Base-by-base conservation (phyloP, 805 yeast species). In the Monosporozyma unispora region DNA sequence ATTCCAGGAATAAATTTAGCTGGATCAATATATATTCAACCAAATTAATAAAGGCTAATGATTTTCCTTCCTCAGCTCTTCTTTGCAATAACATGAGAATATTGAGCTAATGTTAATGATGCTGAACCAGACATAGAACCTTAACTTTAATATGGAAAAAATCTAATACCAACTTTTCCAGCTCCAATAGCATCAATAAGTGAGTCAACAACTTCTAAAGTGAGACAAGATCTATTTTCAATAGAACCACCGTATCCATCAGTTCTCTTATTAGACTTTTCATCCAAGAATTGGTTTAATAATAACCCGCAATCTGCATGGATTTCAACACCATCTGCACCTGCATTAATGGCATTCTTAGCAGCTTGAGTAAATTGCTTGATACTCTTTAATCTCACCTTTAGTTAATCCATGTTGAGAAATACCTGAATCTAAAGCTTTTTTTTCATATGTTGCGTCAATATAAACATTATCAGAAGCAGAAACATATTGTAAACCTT, bases 251-350 rank as follows among this genome's bases (percentile, higher is more conserved):
- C 82, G 54, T 77, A 78, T 54, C 74, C 69, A 59, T 78, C 82
- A 4, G 71, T 70, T 63, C 73, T 60, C 38, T 75, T 62, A 58
- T 73, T 73, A 43, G 72, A 65, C 11, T 64, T 52, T 4, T 71
- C 68, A 43, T 78, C 75, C 54, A 80, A 58, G 56, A 83, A 81
- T 61, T 78, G 77, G 61, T 74, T 71, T 38, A 78, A 55, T 50
- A 83, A 60, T 58, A 78, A 82, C 11, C 88, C 87, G 59, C 81
- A 80, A 16, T 87, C 87, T 31, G 70, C 70, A 61, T 82, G 88
- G 44, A 83, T 65, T 63, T 83, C 87, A 28, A 83, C 75, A 51
- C 80, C 81, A 62, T 83, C 87, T 46, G 71, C 70, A 31, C 70
- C 71, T 11, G 64, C 61, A 5, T 52, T 58, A 33, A 68, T 47